Base-by-base conservation (phyloP, 495 filamentous ascomycete species). In the Aspergillus campestris region DNA sequence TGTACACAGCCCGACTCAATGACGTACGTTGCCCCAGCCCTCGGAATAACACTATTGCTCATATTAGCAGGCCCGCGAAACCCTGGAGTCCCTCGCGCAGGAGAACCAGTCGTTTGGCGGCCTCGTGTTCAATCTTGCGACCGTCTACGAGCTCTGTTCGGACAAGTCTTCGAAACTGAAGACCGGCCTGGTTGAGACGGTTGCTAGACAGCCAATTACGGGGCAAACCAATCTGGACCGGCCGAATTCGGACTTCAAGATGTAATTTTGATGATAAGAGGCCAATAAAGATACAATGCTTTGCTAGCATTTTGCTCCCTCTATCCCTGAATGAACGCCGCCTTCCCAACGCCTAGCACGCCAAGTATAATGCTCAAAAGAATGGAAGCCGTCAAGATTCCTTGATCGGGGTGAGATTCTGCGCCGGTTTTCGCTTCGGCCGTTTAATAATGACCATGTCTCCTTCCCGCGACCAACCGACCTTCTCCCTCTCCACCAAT, bases 111-210 rank as follows among this genome's bases (percentile, higher is more conserved):
- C 79, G 0, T 94, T 89, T 50, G 76, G 80, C 36, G 84, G 83
- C 7, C 59, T 94, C 12, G 74, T 88, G 1, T 98, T 96, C 63
- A 98, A 98, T 58, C 69, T 98, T 7, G 75, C 80, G 11, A 96
- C 92, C 0, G 77, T 94, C 52, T 98, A 94, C 58, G 92, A 98
- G 62, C 77, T 98, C 5, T 91, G 85, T 53, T 87, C 83, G 2
- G 90, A 97, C 45, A 74, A 74, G 48, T 73, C 83, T n/a, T 65
- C 71, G 38, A 71, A 70, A 11, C 60, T 83, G 54, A 97, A 95
- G 66, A 60, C 74, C 13, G 60, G 65, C 14, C 70, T 97, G 15
- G 80, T 85, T 7, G 83, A 86, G 56, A 75, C 70, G 29, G 70
- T 94, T 11, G 82, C 88, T 1, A 67, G 60, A 10, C 69, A 75